Percentiles rank a stretch among this genome's conserved stretches.
phyloP scores from a whole-genome alignment of 2,329 filamentous ascomycete species.

The Botrytis elliptica region DNA sequence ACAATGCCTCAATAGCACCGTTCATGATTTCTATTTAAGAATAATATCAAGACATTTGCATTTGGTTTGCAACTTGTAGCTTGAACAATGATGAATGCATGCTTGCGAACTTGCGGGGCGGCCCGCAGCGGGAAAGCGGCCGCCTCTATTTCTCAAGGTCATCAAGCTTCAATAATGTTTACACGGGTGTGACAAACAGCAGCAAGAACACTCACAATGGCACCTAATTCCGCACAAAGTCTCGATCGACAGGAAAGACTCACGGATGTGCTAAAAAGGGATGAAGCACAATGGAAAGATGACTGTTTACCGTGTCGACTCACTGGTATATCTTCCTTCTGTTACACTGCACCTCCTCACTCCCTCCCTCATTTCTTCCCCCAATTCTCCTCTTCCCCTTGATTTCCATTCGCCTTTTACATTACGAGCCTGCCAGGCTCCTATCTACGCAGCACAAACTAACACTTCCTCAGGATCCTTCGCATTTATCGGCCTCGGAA shows the following conservation, averaged over 20 bases:
- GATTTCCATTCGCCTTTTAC: neutral
- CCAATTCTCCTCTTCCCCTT: neutral
- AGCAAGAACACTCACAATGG: neutral
- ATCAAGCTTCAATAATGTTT: slow-evolving; percentile 2
- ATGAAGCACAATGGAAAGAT: slow-evolving; percentile 38
- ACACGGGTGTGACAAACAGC: neutral
- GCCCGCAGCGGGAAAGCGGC: slow-evolving; percentile 23
- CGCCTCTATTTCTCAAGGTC: slow-evolving; percentile 20
- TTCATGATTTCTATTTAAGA: slow-evolving; percentile 57
- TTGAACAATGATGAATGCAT: slow-evolving; percentile 1
- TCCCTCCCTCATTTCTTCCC: no score
- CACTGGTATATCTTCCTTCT: slow-evolving; percentile 30
- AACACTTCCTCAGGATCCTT: slow-evolving; percentile 57
- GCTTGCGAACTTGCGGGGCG: slow-evolving; percentile 19
- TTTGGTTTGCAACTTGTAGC: slow-evolving; percentile 18
- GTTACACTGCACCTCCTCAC: neutral
- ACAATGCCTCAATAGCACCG: slow-evolving; percentile 88
- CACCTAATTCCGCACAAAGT: slow-evolving; percentile 1
- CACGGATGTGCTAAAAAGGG: slow-evolving; percentile 29
- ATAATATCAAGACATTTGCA: slow-evolving; percentile 29
- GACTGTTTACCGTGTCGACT: slow-evolving; percentile 42
- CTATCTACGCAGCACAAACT: neutral
- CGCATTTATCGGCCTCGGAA: slow-evolving; percentile 72
- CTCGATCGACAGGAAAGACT: slow-evolving; percentile 34
- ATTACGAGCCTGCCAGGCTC: neutral